These are phyloP conservation scores for Sclerotinia trifoliorum DNA, from an alignment of 2,329 filamentous ascomycete species.

Conservation along the genomic window DNA sequence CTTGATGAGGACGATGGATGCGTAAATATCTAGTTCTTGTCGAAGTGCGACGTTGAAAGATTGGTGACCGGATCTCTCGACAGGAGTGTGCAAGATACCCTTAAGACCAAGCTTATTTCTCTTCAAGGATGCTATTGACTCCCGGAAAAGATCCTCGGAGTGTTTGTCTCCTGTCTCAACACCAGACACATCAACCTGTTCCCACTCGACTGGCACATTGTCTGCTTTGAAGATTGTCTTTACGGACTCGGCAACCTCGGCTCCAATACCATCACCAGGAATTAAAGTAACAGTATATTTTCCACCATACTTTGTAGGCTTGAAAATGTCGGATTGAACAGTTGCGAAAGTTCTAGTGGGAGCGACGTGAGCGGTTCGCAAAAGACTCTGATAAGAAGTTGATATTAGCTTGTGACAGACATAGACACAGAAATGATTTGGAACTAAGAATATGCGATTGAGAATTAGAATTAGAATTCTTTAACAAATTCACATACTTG, in stretches of 20 bases:
- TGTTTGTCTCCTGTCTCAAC: conserved; percentile 79
- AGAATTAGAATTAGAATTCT: neutral
- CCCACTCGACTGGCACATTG: conserved; percentile 98
- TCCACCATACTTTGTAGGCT: conserved; percentile 92
- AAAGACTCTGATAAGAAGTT: conserved; percentile 40
- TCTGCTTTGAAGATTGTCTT: conserved; percentile 99
- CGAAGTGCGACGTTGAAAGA: conserved; percentile 99
- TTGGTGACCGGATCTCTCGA: conserved; percentile 95
- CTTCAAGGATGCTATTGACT: conserved; percentile 91
- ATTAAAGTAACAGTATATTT: conserved; percentile 99
- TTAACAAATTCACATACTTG: conserved; percentile 44
- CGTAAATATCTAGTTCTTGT: conserved; percentile 99
- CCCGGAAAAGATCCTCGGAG: conserved; percentile 91
- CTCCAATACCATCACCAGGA: conserved; percentile 97
- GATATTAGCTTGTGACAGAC: conserved; percentile 21
- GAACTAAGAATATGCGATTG: conserved; percentile 34
- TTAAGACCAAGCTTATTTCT: conserved; percentile 99
- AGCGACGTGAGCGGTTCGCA: conserved; percentile 36
- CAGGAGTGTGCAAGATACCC: conserved; percentile 96
- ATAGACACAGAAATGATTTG: conserved; percentile 9
- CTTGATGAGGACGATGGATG: conserved; percentile 96
- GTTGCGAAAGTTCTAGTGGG: conserved; percentile 61
- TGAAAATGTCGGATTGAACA: conserved; percentile 93
- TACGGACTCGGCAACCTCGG: conserved; percentile 95
- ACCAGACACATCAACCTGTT: conserved; percentile 94